Conservation (phyloP, 495 filamentous ascomycete species). For the Poronia punctata region DNA sequence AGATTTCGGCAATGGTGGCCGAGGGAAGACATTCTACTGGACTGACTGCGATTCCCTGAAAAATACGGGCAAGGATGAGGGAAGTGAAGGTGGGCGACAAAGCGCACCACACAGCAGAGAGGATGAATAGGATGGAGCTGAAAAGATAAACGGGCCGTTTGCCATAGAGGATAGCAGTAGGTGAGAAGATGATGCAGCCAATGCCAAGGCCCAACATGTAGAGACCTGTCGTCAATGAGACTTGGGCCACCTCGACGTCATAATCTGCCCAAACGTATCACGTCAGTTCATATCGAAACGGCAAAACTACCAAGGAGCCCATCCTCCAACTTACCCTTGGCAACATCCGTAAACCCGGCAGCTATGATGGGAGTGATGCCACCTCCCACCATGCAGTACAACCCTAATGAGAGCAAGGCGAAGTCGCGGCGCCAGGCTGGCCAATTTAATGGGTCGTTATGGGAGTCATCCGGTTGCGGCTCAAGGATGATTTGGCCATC, state of each 20-base stretch:
- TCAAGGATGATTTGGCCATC: constrained; percentile 85
- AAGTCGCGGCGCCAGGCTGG: constrained; percentile 72
- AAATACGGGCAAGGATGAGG: constrained; percentile 72
- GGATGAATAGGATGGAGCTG: constrained; percentile 66
- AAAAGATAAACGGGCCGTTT: constrained; percentile 89
- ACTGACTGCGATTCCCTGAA: constrained; percentile 81
- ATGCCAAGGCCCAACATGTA: constrained; percentile 94
- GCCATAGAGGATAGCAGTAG: constrained; percentile 85
- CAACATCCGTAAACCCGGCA: constrained; percentile 80
- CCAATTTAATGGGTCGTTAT: constrained; percentile 95
- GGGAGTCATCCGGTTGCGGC: constrained; percentile 85
- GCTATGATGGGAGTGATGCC: constrained; percentile 88
- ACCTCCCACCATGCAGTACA: constrained; percentile 88
- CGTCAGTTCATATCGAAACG: neutral
- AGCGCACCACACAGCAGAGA: constrained; percentile 82
- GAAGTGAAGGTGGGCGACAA: constrained; percentile 71
- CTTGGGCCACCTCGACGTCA: constrained; percentile 60
- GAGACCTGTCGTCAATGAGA: constrained; percentile 85
- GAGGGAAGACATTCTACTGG: constrained; percentile 93
- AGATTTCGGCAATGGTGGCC: constrained; percentile 94
- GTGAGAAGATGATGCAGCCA: constrained; percentile 75
- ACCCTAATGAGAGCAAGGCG: constrained; percentile 75
- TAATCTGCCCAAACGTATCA: constrained; percentile 43
- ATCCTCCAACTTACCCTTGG: constrained; percentile 25
- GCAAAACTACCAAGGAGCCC: neutral